Conservation (phyloP, 23 red algal species). For the Gracilaria vermiculophylla region DNA sequence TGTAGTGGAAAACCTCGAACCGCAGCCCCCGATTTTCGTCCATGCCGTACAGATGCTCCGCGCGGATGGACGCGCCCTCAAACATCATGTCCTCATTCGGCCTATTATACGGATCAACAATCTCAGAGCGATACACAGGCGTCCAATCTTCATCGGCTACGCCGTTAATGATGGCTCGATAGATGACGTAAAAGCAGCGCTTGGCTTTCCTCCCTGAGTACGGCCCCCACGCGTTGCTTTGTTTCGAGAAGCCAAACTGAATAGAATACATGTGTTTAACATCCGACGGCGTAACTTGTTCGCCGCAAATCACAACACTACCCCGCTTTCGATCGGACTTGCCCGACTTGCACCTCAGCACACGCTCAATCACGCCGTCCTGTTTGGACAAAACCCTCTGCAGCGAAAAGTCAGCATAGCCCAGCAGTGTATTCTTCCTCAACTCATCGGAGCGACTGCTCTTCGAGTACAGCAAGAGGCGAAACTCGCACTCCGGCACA, state of each 20-base stretch:
- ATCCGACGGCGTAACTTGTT: not conserved
- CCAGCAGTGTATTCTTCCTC: constrained; percentile 41
- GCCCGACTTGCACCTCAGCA: constrained; percentile 36
- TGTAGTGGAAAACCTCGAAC: constrained; percentile 70
- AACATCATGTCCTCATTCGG: constrained; percentile 39
- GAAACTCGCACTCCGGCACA: constrained; percentile 26
- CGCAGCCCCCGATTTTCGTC: constrained; percentile 61
- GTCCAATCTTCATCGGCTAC: constrained; percentile 77
- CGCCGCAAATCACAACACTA: constrained; percentile 60
- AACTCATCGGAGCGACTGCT: constrained; percentile 47
- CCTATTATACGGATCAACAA: constrained; percentile 22
- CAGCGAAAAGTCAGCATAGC: constrained; percentile 55
- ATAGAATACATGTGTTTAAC: constrained; percentile 63
- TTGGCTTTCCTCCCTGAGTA: constrained; percentile 14
- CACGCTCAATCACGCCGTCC: constrained; percentile 66
- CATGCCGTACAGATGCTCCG: constrained; percentile 71
- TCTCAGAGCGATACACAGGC: constrained; percentile 65
- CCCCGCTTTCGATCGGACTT: constrained; percentile 46
- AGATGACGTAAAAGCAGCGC: constrained; percentile 57
- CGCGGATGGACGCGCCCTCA: constrained; percentile 57
- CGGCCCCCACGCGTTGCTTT: constrained; percentile 40
- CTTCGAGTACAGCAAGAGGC: constrained; percentile 33
- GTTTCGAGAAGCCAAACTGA: constrained; percentile 49
- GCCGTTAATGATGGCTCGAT: constrained; percentile 68
- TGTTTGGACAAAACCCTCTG: constrained; percentile 36